These are phyloP conservation scores for Sarocladiaceae sp. DNA, from an alignment of 2,329 filamentous ascomycete genomes.

Conservation along the genomic window DNA sequence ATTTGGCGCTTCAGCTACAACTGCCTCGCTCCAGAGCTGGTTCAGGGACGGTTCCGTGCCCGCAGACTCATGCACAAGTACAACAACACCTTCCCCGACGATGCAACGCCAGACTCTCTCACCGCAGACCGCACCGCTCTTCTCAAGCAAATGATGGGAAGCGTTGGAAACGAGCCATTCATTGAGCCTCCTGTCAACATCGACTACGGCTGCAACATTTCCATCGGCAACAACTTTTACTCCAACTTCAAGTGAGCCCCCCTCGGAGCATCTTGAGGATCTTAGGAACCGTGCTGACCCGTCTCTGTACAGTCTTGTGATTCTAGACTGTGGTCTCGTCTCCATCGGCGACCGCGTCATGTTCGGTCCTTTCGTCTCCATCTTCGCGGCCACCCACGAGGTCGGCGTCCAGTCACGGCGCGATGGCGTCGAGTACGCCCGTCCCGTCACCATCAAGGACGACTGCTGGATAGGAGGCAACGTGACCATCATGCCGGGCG, in stretches of 20 bases:
- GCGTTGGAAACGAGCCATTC: conserved; percentile 42
- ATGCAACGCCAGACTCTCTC: conserved; percentile 34
- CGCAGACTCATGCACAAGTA: conserved; percentile 51
- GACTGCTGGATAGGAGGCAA: conserved; percentile 51
- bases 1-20: conserved; percentile 39
- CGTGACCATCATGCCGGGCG: conserved; percentile 42
- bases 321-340: conserved; percentile 68
- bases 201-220: conserved; percentile 58
- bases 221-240: conserved; percentile 51
- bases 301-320: conserved; percentile 38
- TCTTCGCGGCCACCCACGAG: conserved; percentile 68
- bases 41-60: conserved; percentile 44
- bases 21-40: conserved; percentile 39
- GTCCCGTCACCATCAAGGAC: conserved; percentile 40
- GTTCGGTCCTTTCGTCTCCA: conserved; percentile 64
- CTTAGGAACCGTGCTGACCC: conserved; percentile 7
- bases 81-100: conserved; percentile 49
- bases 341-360: conserved; percentile 63
- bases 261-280: neutral
- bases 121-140: conserved; percentile 30
- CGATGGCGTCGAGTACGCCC: conserved; percentile 40
- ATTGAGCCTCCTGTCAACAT: conserved; percentile 53
- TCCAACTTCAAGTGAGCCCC: conserved; percentile 37
- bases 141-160: conserved; percentile 43
- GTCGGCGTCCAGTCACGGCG: conserved; percentile 49